Percentiles rank a stretch among this genome's conserved stretches.
These are phyloP conservation scores for Paramecium bursaria DNA, from an alignment of 73 alveolate genomes.

Conservation along the genomic window DNA sequence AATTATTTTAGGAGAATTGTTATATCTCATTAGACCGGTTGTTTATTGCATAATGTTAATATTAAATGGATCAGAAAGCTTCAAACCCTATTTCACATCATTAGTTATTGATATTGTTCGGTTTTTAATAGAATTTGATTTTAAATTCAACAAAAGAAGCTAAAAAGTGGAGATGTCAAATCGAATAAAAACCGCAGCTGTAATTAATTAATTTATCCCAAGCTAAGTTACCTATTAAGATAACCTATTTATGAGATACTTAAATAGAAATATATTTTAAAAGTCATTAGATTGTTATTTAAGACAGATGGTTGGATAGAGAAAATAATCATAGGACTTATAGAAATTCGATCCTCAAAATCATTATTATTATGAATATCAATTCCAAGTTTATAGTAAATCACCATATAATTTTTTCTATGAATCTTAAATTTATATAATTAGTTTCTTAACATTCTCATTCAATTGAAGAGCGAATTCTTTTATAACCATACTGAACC, in stretches of 20 bases:
- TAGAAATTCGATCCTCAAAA: constrained; percentile 54
- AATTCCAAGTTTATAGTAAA: no score
- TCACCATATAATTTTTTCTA: no score
- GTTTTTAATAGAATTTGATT: constrained; percentile 23
- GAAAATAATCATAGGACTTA: neutral
- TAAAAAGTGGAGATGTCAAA: constrained; percentile 4
- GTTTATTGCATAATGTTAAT: constrained; percentile 5
- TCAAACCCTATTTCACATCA: constrained; percentile 17
- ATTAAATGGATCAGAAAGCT: constrained; percentile 2
- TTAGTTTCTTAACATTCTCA: no score
- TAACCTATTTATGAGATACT: constrained; percentile 28
- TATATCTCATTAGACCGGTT: constrained; percentile 28
- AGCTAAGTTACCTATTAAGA: constrained; percentile 36
- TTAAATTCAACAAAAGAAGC: constrained; percentile 12
- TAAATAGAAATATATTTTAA: neutral
- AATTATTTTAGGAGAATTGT: constrained; percentile 16
- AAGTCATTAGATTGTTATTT: neutral
- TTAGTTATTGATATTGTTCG: neutral
- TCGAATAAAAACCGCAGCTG: constrained; percentile 14
- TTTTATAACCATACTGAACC: no score
- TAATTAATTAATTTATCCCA: neutral
- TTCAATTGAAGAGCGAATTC: no score
- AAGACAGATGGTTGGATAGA: constrained; percentile 27
- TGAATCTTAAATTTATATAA: no score
- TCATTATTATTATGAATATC: constrained; percentile 39